Evolutionary conservation across 1,284 basidiomycete genomes (phyloP), one percentile per base, ranked within the genome.

Genomic region (Malassezia nana): DNA sequence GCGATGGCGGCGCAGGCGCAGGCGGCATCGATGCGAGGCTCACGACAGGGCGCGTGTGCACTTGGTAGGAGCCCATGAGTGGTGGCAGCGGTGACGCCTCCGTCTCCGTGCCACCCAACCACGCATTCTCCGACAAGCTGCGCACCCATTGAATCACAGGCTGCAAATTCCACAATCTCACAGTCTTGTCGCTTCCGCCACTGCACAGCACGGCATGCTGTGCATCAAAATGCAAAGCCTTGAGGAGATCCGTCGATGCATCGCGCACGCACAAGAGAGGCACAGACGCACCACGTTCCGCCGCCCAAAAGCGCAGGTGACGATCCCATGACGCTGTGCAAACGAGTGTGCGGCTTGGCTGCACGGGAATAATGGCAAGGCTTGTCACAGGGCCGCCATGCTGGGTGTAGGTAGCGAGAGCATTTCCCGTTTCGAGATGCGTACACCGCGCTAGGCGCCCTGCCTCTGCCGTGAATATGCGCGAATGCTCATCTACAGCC

Each of bases 171-270:
- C 59, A 62, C 13, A 47, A 25, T 13, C 59, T 49, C 18, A 62
- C 52, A 13, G 26, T 31, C 24, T 41, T 38, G 48, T 62, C 59
- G 20, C 49, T 55, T 16, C 57, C 59, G 20, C 59, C 54, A 31
- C 44, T 52, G 12, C 54, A 35, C 2, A 62, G 44, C 41, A 55
- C 25, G n/a, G 15, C 25, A 18, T 53, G 48, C 40, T 16, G 16
- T 2, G 50, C 25, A 38, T 53, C 50, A 13, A 45, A 46, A 38
- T 43, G 38, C 22, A 62, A 28, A 6, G 57, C 44, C 58, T 62
- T 62, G 59, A 62, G 52, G 18, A 62, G 52, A 29, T 62, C 59
- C n/a, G 50, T 25, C 13, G 46, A 48, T 9, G 59, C 59, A 12
- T 58, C 24, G 2, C 43, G 26, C 29, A 56, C 16, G 13, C 18